phyloP scores from a whole-genome alignment of 371 early-diverging fungal species.

The Actinomucor elegans region DNA sequence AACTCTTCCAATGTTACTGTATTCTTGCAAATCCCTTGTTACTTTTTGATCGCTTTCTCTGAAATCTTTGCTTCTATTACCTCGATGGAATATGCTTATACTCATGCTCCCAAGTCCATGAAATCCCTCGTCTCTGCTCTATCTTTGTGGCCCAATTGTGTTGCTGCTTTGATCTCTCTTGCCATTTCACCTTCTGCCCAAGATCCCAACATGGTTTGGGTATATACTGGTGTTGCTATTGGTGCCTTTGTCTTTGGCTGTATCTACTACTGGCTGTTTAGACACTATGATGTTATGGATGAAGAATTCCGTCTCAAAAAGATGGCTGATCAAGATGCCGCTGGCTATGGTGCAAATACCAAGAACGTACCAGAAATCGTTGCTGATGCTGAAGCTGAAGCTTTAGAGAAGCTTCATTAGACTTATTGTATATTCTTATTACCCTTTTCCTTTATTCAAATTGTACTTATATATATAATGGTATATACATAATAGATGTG shows the following conservation, averaged over 20 bases:
- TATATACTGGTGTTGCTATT: slow-evolving; percentile 58
- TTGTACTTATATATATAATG: background rate
- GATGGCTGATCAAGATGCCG: slow-evolving; percentile 12
- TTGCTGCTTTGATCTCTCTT: slow-evolving; percentile 64
- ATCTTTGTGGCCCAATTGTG: slow-evolving; percentile 66
- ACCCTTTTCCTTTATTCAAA: background rate
- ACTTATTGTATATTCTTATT: background rate
- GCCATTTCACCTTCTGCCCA: slow-evolving; percentile 59
- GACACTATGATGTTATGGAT: slow-evolving; percentile 35
- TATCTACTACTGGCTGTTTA: slow-evolving; percentile 33
- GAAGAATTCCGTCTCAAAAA: slow-evolving; percentile 18
- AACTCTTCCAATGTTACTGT: slow-evolving; percentile 38
- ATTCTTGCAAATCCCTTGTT: slow-evolving; percentile 66
- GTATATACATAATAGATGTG: too few relatives aligned
- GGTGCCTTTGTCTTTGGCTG: slow-evolving; percentile 38
- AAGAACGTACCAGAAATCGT: background rate
- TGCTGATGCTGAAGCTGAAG: slow-evolving; percentile 10
- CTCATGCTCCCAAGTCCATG: slow-evolving; percentile 64
- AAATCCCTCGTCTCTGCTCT: slow-evolving; percentile 70
- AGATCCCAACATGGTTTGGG: slow-evolving; percentile 65
- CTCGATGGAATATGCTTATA: slow-evolving; percentile 73
- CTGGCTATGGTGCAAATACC: background rate
- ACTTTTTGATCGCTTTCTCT: slow-evolving; percentile 61
- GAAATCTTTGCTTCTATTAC: slow-evolving; percentile 73
- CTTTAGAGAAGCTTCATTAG: slow-evolving; percentile 3